These are phyloP conservation scores for Brasenia schreberi DNA, from an alignment of 164 flowering plant species.

Conservation along the genomic window DNA sequence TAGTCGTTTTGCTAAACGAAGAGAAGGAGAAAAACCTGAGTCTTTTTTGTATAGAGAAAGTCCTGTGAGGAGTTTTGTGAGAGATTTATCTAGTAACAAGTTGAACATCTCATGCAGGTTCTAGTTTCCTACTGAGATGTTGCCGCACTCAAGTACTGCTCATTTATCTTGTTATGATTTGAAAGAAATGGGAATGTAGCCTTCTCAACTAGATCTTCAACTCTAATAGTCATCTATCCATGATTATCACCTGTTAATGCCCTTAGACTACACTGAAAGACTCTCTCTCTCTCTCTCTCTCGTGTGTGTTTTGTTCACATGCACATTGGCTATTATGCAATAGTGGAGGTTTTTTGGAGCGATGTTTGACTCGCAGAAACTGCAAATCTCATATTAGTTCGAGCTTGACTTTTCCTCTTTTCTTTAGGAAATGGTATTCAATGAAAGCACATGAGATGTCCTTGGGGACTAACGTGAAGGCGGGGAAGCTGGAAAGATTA, in stretches of 20 bases:
- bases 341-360: too few relatives aligned
- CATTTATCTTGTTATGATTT: background rate
- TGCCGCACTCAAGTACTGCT: background rate
- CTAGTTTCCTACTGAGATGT: background rate
- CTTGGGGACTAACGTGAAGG: background rate
- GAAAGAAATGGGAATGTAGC: background rate
- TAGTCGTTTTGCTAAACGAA: too few relatives aligned
- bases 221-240: background rate
- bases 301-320: background rate
- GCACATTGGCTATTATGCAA: background rate
- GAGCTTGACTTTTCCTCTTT: background rate
- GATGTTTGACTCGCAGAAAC: background rate
- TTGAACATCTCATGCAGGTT: too few relatives aligned
- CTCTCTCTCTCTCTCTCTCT: background rate
- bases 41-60: too few relatives aligned
- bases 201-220: too few relatives aligned
- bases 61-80: too few relatives aligned
- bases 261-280: background rate
- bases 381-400: too few relatives aligned
- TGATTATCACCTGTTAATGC: background rate
- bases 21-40: too few relatives aligned
- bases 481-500: background rate
- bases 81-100: too few relatives aligned
- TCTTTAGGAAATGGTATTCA: background rate
- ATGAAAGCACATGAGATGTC: background rate